Conservation (phyloP, 208 protist genomes). For the Leishmania tarentolae region DNA sequence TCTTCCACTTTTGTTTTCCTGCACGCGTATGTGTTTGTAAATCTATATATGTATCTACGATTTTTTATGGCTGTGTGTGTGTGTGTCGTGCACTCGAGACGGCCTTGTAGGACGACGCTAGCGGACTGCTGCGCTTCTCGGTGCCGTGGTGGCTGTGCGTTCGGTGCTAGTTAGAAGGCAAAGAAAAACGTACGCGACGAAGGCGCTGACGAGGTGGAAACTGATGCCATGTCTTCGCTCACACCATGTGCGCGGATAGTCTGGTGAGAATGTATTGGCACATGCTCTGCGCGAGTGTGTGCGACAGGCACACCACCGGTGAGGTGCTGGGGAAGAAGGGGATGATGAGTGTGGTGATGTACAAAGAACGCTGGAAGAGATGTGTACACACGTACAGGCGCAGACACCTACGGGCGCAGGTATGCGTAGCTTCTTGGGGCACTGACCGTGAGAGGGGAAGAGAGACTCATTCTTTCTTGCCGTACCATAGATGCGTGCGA, state of each 20-base stretch:
- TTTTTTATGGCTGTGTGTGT: no score
- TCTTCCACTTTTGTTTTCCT: no score
- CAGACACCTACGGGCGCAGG: background rate
- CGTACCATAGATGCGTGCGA: background rate
- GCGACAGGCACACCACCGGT: background rate
- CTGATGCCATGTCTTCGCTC: background rate
- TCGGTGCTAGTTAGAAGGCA: no score
- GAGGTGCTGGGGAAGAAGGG: background rate
- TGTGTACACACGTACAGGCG: background rate
- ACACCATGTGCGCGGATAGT: background rate
- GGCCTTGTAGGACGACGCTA: no score
- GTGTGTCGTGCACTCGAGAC: no score
- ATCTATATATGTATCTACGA: no score
- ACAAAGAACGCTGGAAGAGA: background rate
- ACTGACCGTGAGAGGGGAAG: background rate
- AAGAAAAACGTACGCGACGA: no score
- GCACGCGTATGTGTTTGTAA: no score
- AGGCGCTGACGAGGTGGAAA: background rate
- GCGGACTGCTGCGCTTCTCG: no score
- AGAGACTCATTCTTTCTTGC: background rate
- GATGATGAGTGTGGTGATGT: background rate
- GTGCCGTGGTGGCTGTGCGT: no score
- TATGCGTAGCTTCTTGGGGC: background rate
- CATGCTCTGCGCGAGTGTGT: background rate
- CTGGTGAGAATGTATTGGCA: background rate